Percentiles rank a stretch among this genome's conserved stretches.
Conservation (phyloP, 306 rosid genomes). For the Pyrus pyrifolia region DNA sequence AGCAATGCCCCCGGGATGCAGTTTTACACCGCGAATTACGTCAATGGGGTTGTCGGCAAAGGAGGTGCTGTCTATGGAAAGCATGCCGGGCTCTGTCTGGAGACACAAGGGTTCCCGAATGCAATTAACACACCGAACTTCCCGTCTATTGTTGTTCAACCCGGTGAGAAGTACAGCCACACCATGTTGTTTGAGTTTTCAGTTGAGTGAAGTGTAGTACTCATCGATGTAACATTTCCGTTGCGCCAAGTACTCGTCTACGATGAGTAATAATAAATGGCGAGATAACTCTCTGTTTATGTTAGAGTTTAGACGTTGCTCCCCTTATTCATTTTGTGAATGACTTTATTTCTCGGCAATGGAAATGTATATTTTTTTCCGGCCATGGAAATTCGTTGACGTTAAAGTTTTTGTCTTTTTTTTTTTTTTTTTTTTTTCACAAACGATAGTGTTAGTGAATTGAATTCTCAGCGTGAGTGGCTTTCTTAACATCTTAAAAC, state of each 20-base stretch:
- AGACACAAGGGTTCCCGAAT: constrained; percentile 94
- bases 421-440: accelerated
- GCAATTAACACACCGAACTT: constrained; percentile 69
- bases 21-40: constrained; percentile 89
- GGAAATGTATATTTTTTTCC: not conserved
- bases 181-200: constrained; percentile 87
- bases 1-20: constrained; percentile 79
- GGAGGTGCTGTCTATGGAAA: constrained; percentile 64
- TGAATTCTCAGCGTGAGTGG: too few relatives aligned
- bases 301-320: not conserved
- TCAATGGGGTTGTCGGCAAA: constrained; percentile 59
- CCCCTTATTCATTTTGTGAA: not conserved
- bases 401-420: too few relatives aligned
- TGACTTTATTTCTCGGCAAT: not conserved
- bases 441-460: too few relatives aligned
- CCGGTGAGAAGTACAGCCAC: constrained; percentile 77
- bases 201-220: constrained; percentile 32
- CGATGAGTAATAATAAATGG: not conserved
- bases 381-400: not conserved
- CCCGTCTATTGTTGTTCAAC: constrained; percentile 68
- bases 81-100: constrained; percentile 82
- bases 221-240: not conserved
- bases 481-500: too few relatives aligned
- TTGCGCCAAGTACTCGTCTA: not conserved
- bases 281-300: not conserved